These are phyloP conservation scores for Lotmaria passim DNA, from an alignment of 208 protist genomes.

Conservation along the genomic window DNA sequence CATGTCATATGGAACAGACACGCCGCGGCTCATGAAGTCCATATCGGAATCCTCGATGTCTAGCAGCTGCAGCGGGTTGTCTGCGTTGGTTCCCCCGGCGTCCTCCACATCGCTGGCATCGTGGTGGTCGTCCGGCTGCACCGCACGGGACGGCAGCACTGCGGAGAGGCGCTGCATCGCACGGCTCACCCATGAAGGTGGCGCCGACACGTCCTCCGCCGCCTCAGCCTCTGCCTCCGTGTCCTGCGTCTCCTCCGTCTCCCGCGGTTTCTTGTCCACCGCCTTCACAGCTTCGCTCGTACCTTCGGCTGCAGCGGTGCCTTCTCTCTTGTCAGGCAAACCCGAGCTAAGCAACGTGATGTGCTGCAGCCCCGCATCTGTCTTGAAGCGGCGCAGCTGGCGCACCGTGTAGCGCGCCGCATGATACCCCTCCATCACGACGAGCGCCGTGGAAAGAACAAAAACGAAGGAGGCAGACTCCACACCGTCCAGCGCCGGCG, in stretches of 20 bases:
- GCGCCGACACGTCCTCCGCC: not conserved
- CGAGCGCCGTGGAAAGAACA: conserved; percentile 3
- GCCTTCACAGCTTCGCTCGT: not conserved
- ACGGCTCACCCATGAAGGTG: not conserved
- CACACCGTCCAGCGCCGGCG: conserved; percentile 15
- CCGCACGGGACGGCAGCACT: not conserved
- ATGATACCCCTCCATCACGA: conserved; percentile 30
- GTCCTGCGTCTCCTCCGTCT: not conserved
- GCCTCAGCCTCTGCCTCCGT: not conserved
- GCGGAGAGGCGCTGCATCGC: not conserved
- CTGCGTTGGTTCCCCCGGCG: not conserved
- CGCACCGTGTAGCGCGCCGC: conserved; percentile 23
- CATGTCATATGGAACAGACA: conserved; percentile 14
- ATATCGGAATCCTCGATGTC: not conserved
- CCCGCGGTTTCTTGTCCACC: not conserved
- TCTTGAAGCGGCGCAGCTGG: conserved; percentile 28
- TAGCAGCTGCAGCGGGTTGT: not conserved
- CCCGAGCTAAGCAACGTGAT: not conserved
- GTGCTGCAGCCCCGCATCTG: conserved; percentile 10
- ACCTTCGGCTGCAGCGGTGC: not conserved
- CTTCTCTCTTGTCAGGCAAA: not conserved
- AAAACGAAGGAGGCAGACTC: conserved; percentile 29
- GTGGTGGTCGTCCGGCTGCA: not conserved
- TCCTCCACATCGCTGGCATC: not conserved
- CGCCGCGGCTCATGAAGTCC: conserved; percentile 17